phyloP scores from a whole-genome alignment of 1,284 basidiomycete species.

The Peniophora sp. region DNA sequence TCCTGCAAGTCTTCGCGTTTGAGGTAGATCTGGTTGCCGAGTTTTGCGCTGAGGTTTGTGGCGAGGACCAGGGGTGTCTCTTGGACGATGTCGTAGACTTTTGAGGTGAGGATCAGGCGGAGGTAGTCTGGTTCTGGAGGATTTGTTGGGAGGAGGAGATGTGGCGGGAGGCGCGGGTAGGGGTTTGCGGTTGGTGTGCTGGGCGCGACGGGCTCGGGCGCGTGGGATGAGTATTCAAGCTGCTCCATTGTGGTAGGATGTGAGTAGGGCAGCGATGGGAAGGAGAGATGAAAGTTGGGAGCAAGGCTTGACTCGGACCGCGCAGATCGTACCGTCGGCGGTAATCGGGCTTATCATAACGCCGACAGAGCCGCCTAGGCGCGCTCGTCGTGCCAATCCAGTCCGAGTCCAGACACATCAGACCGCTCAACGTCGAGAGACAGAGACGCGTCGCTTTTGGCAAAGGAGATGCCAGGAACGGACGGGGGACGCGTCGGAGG shows the following conservation, averaged over 20 bases:
- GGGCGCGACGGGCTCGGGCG: conserved; percentile 43
- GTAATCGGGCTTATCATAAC: too few relatives aligned
- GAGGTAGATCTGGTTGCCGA: conserved; percentile 92
- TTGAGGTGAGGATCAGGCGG: conserved; percentile 85
- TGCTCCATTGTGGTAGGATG: neutral
- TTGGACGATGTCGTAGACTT: conserved; percentile 90
- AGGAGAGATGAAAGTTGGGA: neutral
- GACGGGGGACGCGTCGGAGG: too few relatives aligned
- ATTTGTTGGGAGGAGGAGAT: conserved; percentile 59
- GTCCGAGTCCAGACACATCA: too few relatives aligned
- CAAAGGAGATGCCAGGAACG: too few relatives aligned
- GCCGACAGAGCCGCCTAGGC: too few relatives aligned
- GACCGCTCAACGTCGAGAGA: too few relatives aligned
- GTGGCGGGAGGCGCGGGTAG: conserved; percentile 62
- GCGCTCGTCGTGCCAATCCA: too few relatives aligned
- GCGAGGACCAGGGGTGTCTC: conserved; percentile 90
- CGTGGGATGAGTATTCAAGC: conserved; percentile 60
- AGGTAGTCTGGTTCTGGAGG: conserved; percentile 80
- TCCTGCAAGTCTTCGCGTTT: conserved; percentile 95
- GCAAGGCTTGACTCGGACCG: conserved; percentile 8
- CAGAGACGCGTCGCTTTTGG: too few relatives aligned
- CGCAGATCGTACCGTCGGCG: too few relatives aligned
- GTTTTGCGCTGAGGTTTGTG: conserved; percentile 75
- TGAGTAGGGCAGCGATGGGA: neutral
- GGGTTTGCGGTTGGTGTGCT: conserved; percentile 6